Conservation (phyloP, 768 basidiomycete genomes). For the Calocybe gangraenosa region DNA sequence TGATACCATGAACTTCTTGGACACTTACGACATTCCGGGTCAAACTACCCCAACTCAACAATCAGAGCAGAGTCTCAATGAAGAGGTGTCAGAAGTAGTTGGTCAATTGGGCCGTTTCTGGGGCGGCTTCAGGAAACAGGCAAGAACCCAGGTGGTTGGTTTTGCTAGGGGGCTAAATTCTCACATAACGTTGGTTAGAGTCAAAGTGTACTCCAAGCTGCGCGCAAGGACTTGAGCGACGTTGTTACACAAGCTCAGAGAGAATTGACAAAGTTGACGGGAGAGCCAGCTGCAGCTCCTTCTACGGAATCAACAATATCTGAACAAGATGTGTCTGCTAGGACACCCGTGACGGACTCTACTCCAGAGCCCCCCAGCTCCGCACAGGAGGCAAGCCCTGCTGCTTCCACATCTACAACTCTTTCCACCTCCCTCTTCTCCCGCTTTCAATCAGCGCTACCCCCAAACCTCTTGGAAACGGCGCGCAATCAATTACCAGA, state of each 20-base stretch:
- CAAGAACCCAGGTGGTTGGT: conserved; percentile 24
- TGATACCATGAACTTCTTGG: conserved; percentile 65
- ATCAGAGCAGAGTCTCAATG: conserved; percentile 61
- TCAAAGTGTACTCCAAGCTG: conserved; percentile 61
- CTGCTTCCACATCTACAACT: conserved; percentile 17
- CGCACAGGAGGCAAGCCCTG: conserved; percentile 11
- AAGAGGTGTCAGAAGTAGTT: conserved; percentile 86
- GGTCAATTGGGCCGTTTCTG: conserved; percentile 85
- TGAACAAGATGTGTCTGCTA: neutral
- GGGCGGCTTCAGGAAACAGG: conserved; percentile 91
- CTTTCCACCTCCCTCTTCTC: conserved; percentile 44
- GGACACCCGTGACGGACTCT: conserved; percentile 18
- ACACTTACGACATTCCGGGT: conserved; percentile 58
- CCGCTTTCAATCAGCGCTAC: conserved; percentile 69
- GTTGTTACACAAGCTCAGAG: conserved; percentile 80
- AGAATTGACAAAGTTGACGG: conserved; percentile 61
- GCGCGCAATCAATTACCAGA: conserved; percentile 69
- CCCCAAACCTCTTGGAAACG: conserved; percentile 66
- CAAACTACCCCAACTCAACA: conserved; percentile 42
- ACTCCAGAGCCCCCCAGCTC: conserved; percentile 16
- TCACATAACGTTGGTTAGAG: conserved; percentile 21
- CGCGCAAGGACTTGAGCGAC: conserved; percentile 66
- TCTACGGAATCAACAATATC: neutral
- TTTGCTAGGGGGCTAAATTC: neutral
- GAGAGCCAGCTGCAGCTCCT: conserved; percentile 17